Conservation (phyloP, 805 yeast genomes). For the Wickerhamomyces pijperi region DNA sequence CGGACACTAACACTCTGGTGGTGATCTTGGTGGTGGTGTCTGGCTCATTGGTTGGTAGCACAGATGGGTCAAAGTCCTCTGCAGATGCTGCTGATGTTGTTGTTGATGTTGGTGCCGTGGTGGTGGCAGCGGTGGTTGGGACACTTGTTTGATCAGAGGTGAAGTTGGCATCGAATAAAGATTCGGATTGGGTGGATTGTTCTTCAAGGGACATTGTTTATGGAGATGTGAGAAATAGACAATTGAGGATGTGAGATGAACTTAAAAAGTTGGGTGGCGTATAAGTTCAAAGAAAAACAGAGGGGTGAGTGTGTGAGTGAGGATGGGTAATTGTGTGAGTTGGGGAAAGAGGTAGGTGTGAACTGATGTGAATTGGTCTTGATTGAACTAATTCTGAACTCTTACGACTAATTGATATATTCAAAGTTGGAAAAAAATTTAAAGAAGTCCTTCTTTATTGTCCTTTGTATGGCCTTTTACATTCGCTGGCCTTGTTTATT, state of each 20-base stretch:
- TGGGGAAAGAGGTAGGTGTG: too few species aligned
- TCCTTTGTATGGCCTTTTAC: too few species aligned
- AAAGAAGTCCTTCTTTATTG: too few species aligned
- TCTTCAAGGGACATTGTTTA: background rate
- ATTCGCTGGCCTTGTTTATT: background rate
- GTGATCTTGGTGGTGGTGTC: conserved; percentile 18
- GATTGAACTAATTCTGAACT: background rate
- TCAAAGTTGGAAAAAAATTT: too few species aligned
- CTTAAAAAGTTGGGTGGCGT: background rate
- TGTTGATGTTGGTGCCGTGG: background rate
- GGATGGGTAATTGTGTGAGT: background rate
- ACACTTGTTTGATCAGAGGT: conserved; percentile 7
- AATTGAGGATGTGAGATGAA: too few species aligned
- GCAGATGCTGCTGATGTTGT: conserved; percentile 1
- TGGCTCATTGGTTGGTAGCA: conserved; percentile 14
- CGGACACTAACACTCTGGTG: conserved; percentile 50
- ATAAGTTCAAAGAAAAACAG: too few species aligned
- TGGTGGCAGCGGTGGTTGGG: background rate
- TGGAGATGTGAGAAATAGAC: background rate
- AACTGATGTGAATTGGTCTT: background rate
- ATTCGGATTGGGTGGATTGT: conserved; percentile 9
- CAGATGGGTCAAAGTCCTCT: conserved; percentile 8
- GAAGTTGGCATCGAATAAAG: conserved; percentile 16
- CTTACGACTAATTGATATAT: too few species aligned
- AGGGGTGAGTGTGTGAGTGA: background rate